Evolutionary conservation across 306 rosid genomes (phyloP).

Genomic region (Oxytropis ochrocephala): DNA sequence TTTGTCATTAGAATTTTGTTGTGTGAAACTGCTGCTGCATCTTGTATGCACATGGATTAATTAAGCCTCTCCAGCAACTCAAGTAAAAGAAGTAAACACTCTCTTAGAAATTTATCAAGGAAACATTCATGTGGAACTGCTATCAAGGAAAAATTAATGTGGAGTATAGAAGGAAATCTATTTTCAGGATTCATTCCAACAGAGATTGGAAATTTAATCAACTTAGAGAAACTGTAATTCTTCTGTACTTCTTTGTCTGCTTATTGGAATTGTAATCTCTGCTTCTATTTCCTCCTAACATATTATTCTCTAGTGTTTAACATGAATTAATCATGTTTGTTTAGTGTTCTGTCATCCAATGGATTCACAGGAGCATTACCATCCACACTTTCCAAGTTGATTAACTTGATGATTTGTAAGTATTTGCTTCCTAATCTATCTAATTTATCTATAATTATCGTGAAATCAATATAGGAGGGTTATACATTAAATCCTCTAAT

Average conservation of each 20-base stretch:
- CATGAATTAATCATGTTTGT: conserved; percentile 16
- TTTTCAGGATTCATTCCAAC: conserved; percentile 64
- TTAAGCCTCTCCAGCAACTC: no score
- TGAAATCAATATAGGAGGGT: neutral
- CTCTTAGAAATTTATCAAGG: no score
- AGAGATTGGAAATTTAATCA: conserved; percentile 56
- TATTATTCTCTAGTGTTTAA: conserved; percentile 11
- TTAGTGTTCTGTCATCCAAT: conserved; percentile 25
- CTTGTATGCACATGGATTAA: no score
- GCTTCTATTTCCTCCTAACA: neutral
- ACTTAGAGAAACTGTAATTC: conserved; percentile 66
- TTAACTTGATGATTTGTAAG: conserved; percentile 83
- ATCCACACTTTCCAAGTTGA: conserved; percentile 54
- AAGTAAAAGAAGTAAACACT: no score
- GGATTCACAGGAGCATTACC: conserved; percentile 50
- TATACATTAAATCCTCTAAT: neutral
- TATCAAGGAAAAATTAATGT: no score
- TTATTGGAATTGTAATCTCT: conserved; percentile 2
- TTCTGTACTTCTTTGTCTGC: conserved; percentile 22
- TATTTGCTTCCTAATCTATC: conserved; percentile 10
- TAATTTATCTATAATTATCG: neutral
- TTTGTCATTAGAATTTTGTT: no score
- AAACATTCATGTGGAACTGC: no score
- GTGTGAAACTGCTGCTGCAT: no score
- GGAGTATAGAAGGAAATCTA: conserved; percentile 83